phyloP scores from a whole-genome alignment of 768 basidiomycete species.

The Leccinellum albellum region DNA sequence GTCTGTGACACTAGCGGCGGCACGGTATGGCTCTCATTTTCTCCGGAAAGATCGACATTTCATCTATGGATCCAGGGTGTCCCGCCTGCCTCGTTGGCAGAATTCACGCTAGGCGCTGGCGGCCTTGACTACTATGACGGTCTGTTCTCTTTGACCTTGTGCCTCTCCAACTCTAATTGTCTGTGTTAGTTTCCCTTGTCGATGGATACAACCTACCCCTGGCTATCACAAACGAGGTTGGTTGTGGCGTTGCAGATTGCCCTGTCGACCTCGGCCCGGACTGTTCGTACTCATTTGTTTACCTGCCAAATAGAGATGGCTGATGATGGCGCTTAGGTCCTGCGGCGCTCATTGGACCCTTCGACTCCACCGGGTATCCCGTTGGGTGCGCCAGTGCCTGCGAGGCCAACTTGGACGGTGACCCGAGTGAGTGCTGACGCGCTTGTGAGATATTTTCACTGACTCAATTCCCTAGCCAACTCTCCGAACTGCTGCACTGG shows the following conservation, averaged over 20 bases:
- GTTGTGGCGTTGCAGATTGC: constrained; percentile 56
- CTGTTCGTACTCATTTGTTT: constrained; percentile 35
- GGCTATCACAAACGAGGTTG: constrained; percentile 51
- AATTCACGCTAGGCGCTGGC: constrained; percentile 55
- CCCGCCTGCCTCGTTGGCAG: constrained; percentile 68
- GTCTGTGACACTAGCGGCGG: constrained; percentile 44
- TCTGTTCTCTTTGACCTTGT: constrained; percentile 18
- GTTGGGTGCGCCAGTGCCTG: constrained; percentile 66
- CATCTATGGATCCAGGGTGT: constrained; percentile 40
- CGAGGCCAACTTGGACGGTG: constrained; percentile 33
- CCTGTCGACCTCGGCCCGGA: constrained; percentile 57
- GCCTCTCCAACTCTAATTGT: background rate
- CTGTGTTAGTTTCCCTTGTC: constrained; percentile 52
- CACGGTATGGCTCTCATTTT: constrained; percentile 32
- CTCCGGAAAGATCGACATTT: background rate
- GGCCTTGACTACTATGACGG: constrained; percentile 60
- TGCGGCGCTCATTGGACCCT: constrained; percentile 47
- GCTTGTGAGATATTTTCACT: background rate
- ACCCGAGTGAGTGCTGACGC: constrained; percentile 24
- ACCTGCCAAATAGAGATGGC: background rate
- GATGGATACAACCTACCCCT: constrained; percentile 65
- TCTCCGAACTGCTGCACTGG: constrained; percentile 68
- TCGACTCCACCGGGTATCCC: constrained; percentile 46
- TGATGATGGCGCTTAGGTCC: constrained; percentile 39
- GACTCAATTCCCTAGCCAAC: constrained; percentile 36